Evolutionary conservation across 2,329 filamentous ascomycete species (phyloP), one percentile per base, ranked within the genome.

Genomic region (Colletotrichum sp.): DNA sequence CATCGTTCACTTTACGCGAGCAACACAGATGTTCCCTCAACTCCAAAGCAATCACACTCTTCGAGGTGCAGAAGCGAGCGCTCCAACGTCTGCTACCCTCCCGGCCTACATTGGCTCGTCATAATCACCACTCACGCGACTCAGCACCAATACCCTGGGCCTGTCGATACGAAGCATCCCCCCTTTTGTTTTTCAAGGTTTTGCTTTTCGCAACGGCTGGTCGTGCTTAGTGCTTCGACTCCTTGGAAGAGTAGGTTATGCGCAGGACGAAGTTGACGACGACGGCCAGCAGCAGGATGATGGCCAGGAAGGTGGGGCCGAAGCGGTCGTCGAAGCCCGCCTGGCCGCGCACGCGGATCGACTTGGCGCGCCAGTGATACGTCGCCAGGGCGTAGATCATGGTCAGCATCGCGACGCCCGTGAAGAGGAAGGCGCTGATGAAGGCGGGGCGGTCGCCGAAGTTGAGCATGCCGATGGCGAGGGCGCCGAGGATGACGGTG

Each of bases 321-420:
- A 98, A 96, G 57, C 96, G 92, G 88, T 99, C 97, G 84, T 99
- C 97, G 83, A 99, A 99, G 26, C 97, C 97, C 71, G 95, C 95
- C 88, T 98, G 96, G 10, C 97, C 97, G 78, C 96, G 91, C 86
- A 95, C 92, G 74, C 97, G 89, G 83, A 99, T 99, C 79, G 94
- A 98, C 85, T 95, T 96, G 30, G 97, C 97, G 78, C 97, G 91
- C 97, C 97, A 99, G 85, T 99, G 97, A 87, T 98, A 99, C 36
- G 96, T 99, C 77, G 95, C 91, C 13, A 99, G 89, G 7, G 97
- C 97, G 84, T 99, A 99, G 57, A 98, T 88, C 96, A 99, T 98
- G 60, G 96, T 95, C 69, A 94, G 92, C 92, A 99, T 96, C 78
- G 96, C 95, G 71, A 99, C 96, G 80, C 96, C 88, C 1, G 97